Evolutionary conservation across 371 early-diverging fungal genomes (phyloP).

Genomic region (Blastocladiella emersonii): DNA sequence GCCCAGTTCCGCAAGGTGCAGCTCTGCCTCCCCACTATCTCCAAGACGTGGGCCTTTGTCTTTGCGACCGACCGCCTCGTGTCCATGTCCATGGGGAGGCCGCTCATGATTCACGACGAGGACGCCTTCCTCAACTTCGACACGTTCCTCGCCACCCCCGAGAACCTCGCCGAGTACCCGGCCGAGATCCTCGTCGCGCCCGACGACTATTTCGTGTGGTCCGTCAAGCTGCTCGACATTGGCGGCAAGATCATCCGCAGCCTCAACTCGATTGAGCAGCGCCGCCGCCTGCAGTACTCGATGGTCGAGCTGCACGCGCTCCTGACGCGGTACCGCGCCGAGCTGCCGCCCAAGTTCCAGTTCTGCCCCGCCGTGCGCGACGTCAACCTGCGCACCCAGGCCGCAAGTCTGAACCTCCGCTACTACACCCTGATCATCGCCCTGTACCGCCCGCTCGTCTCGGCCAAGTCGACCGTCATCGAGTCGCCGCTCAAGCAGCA

Average conservation of each 20-base stretch:
- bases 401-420: not conserved
- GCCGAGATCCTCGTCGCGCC: not conserved
- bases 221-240: not conserved
- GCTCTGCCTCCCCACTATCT: not conserved
- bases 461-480: not conserved
- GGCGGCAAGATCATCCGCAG: not conserved
- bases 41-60: not conserved
- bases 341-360: not conserved
- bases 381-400: not conserved
- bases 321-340: not conserved
- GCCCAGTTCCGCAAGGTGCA: not conserved
- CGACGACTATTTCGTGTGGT: not conserved
- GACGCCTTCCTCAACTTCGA: not conserved
- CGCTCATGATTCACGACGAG: not conserved
- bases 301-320: not conserved
- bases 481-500: not conserved
- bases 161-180: not conserved
- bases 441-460: not conserved
- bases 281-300: not conserved
- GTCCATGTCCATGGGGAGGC: not conserved
- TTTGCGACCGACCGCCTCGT: not conserved
- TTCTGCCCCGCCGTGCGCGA: not conserved
- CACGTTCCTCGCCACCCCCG: not conserved
- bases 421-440: not conserved
- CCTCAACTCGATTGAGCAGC: not conserved